Base-by-base conservation (phyloP, 2,329 filamentous ascomycete species). In the Chalaropsis thielavioides region DNA sequence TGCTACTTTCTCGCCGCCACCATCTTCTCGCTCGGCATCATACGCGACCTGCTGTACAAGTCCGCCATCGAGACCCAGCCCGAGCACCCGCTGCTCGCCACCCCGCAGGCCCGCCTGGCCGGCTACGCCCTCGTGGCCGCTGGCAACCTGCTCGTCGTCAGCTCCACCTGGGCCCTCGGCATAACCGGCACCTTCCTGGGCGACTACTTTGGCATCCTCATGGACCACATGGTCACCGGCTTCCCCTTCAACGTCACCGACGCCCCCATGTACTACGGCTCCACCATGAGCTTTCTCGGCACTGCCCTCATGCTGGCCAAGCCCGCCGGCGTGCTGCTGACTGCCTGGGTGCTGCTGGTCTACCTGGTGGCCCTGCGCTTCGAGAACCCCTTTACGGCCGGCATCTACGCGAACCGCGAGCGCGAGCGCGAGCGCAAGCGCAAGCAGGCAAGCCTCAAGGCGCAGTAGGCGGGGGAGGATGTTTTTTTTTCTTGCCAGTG, bases 151-250 rank as follows among this genome's bases (percentile, higher is more conserved):
- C 84, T 99, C 43, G 94, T 99, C 61, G 71, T 97, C 62, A 87
- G 87, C 41, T 94, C 89, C 68, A 97, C 95, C 77, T 96, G 86
- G 85, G 88, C 86, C 41, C 84, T 99, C 49, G 94, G 94, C 66
- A 84, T 99, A 72, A 96, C 91, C 0, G 94, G 94, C 68, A 99
- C 94, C 44, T 99, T 96, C 74, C 80, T 99, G 43, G 94, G 94
- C 70, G 94, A 99, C 79, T 99, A 99, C 80, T 99, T 97, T 74
- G 94, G 94, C 70, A 96, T 97, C 74, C 81, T 99, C 69, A 95
- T 96, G 91, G 92, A 97, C 73, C 79, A 87, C 70, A 92, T 92
- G 71, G 92, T 99, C 63, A 95, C 91, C 13, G 88, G 89, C 15
- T 99, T 99, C 74, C 94, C 94, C 1, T 99, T 99, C 81, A 97